phyloP scores from a whole-genome alignment of 2,329 filamentous ascomycete species.

The Sarocladium brachiariae region DNA sequence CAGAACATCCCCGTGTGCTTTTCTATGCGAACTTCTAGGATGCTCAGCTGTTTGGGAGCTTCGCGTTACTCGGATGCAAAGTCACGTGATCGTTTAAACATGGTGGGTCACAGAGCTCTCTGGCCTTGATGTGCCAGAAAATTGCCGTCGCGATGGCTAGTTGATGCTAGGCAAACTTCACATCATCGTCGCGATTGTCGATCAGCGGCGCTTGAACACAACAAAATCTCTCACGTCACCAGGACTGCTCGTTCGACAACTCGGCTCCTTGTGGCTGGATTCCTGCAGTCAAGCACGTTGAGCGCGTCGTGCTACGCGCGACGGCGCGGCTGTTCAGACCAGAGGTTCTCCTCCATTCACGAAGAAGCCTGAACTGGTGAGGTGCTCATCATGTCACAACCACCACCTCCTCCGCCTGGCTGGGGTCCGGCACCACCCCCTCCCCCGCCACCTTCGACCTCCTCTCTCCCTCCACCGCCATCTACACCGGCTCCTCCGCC shows the following conservation, averaged over 20 bases:
- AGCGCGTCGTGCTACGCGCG: slow-evolving; percentile 20
- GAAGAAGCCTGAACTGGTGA: slow-evolving; percentile 19
- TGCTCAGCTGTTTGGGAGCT: no score
- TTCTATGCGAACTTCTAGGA: no score
- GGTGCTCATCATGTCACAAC: slow-evolving; percentile 41
- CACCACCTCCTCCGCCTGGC: slow-evolving; percentile 50
- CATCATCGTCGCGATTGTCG: slow-evolving; percentile 7
- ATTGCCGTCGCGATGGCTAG: slow-evolving; percentile 25
- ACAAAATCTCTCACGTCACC: not conserved
- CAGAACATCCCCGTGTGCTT: no score
- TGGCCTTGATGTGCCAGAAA: slow-evolving; percentile 24
- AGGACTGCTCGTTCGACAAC: not conserved
- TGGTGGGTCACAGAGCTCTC: slow-evolving; percentile 8
- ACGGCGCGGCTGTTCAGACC: slow-evolving; percentile 26
- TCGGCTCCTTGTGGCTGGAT: slow-evolving; percentile 13
- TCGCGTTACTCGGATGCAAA: no score
- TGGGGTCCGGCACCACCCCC: slow-evolving; percentile 52
- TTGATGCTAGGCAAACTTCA: not conserved
- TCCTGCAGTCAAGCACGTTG: not conserved
- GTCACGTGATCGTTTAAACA: slow-evolving; percentile 19
- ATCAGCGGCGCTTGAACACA: not conserved
- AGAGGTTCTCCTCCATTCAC: slow-evolving; percentile 18
- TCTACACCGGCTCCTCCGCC: slow-evolving; percentile 64
- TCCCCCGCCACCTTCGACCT: slow-evolving; percentile 43
- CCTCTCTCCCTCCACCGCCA: slow-evolving; percentile 50